Evolutionary conservation across 352 stramenopile genomes (phyloP), one percentile per base, ranked within the genome.

Genomic region (Pythium phragmiticola): DNA sequence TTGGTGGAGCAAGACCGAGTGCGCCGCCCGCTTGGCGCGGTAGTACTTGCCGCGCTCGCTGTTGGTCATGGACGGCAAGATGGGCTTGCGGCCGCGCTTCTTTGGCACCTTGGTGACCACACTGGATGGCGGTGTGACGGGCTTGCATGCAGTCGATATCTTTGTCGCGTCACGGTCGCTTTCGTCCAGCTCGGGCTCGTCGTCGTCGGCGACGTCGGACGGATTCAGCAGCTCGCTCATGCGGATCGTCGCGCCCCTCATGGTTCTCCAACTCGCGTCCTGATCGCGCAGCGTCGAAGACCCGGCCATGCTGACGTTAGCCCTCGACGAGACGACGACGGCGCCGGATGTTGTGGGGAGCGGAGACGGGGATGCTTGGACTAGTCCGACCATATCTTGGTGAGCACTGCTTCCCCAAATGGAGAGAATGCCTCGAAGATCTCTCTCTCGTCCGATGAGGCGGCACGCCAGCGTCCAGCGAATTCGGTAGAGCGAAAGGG

Each of bases 1-100:
- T 16, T 74, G 48, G 57, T 74, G 67, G 13, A 88, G 64, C 8
- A 66, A 62, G 30, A 73, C 66, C 28, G 76, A 73, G 67, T 84
- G 86, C 55, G 60, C 75, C 59, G 82, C 77, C 17, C 76, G 75
- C 37, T 77, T 73, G 46, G 69, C 79, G 21, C 78, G 78, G 54
- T 89, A 88, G 62, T 69, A 69, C 43, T 88, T 89, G 48, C 78
- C 76, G 7, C 80, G 78, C 56, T 83, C 73, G 60, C 78, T 89
- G 65, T 87, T 89, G 42, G 65, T 77, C 57, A 88, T 69, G 30
- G 63, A 63, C 36, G 62, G 62, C 21, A 69, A 39, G 16, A 64
- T 50, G n/a, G 62, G 17, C 28, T 69, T 72, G 52, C 76, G 76
- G 2, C 69, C 70, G 41, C 69, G 69, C 57, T 81, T 84, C 63